Evolutionary conservation across 2,329 filamentous ascomycete genomes (phyloP).

Genomic region (Nannizzia gypsea): DNA sequence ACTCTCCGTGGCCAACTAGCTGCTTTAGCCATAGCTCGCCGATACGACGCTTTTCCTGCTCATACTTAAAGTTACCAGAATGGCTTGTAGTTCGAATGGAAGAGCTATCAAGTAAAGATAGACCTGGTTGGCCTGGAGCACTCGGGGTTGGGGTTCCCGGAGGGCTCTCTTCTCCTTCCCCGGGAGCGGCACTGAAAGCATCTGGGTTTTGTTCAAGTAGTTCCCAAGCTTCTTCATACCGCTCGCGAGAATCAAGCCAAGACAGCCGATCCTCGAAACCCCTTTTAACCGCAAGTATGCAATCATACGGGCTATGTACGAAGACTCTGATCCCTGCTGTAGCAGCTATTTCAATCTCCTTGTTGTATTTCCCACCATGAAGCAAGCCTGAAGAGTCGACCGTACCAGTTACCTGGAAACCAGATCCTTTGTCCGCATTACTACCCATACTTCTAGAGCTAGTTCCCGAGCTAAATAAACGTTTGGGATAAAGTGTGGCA

Average conservation of each 20-base stretch:
- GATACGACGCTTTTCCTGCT: conserved; percentile 80
- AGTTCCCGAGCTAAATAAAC: conserved; percentile 75
- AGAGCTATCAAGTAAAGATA: neutral
- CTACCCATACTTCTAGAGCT: conserved; percentile 54
- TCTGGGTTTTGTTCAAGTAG: conserved; percentile 82
- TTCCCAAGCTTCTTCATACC: conserved; percentile 78
- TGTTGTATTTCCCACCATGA: conserved; percentile 26
- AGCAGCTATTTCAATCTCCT: conserved; percentile 37
- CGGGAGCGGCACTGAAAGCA: conserved; percentile 25
- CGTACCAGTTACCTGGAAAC: conserved; percentile 39
- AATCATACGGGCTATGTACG: conserved; percentile 93
- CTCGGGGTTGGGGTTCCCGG: conserved; percentile 28
- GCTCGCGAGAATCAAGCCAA: conserved; percentile 73
- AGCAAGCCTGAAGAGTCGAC: conserved; percentile 44
- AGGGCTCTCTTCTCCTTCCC: conserved; percentile 26
- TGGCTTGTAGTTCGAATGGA: conserved; percentile 2
- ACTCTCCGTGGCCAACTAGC: conserved; percentile 61
- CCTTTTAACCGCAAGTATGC: conserved; percentile 78
- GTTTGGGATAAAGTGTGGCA: conserved; percentile 72
- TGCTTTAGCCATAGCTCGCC: conserved; percentile 91
- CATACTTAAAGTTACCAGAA: conserved; percentile 48
- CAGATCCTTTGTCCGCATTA: conserved; percentile 47
- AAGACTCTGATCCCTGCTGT: conserved; percentile 67
- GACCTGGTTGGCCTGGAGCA: conserved; percentile 48
- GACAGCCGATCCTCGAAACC: conserved; percentile 73